A percentile compares a stretch with the other conserved stretches of the same genome.
These are phyloP conservation scores for Malus hybrid DNA, from an alignment of 331 rosid genomes.

Conservation along the genomic window DNA sequence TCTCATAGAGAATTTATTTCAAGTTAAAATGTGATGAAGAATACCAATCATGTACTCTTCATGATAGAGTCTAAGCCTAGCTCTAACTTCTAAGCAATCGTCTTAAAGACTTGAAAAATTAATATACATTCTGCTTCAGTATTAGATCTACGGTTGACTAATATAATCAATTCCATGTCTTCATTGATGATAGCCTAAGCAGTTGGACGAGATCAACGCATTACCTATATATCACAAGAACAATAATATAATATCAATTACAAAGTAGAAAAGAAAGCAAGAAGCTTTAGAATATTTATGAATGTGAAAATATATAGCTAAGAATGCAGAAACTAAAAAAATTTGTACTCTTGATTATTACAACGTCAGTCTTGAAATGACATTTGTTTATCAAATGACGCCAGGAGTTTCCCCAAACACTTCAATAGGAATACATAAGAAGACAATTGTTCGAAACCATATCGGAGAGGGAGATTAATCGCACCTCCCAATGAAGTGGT, in stretches of 20 bases:
- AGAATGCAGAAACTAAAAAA: background rate
- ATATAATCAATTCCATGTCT: background rate
- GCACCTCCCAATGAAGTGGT: constrained; percentile 4
- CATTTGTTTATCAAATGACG: background rate
- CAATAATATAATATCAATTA: background rate
- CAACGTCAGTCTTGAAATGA: background rate
- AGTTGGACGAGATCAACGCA: background rate
- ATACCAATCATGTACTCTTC: too few relatives aligned
- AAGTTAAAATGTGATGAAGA: too few relatives aligned
- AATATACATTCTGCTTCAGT: background rate
- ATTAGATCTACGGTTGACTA: background rate
- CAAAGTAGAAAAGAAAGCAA: background rate
- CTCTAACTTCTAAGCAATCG: background rate
- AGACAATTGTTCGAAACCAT: background rate
- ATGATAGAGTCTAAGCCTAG: too few relatives aligned
- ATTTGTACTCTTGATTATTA: background rate
- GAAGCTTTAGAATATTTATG: background rate
- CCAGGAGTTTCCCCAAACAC: constrained; percentile 23
- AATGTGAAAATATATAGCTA: background rate
- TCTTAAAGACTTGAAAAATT: background rate
- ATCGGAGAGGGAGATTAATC: too few relatives aligned
- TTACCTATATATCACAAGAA: background rate
- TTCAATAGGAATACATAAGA: constrained; percentile 4
- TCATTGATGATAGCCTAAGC: background rate
- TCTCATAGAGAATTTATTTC: background rate